Percentiles rank a stretch among this genome's conserved stretches.
These are phyloP conservation scores for Echinosophora koreensis DNA, from an alignment of 306 rosid genomes.

Conservation along the genomic window DNA sequence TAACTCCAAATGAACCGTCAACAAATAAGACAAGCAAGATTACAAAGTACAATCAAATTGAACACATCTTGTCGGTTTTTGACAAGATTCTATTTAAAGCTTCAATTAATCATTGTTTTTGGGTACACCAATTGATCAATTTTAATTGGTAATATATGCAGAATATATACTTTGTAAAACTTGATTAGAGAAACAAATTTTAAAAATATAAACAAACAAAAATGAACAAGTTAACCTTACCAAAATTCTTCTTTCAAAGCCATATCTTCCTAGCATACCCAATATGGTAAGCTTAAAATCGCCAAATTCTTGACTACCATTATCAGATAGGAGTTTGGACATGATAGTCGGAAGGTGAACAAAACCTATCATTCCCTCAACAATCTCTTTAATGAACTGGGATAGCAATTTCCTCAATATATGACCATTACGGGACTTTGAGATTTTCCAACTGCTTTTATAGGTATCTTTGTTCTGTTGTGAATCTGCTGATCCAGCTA, in stretches of 20 bases:
- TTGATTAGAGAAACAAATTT: conserved; percentile 30
- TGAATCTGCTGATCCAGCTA: conserved; percentile 55
- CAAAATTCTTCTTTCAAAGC: conserved; percentile 98
- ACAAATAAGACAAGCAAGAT: conserved; percentile 22
- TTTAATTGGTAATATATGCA: conserved; percentile 15
- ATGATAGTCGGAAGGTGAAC: conserved; percentile 93
- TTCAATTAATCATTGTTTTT: background rate
- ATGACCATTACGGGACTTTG: conserved; percentile 62
- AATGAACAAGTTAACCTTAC: conserved; percentile 52
- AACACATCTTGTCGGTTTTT: conserved; percentile 23
- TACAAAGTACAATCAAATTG: background rate
- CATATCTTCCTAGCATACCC: conserved; percentile 96
- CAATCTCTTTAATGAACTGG: conserved; percentile 90
- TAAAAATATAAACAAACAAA: conserved; percentile 16
- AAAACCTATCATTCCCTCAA: conserved; percentile 96
- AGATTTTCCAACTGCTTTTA: conserved; percentile 81
- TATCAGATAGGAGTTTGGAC: conserved; percentile 95
- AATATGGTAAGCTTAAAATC: conserved; percentile 91
- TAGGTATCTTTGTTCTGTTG: conserved; percentile 57
- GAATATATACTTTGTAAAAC: conserved; percentile 35
- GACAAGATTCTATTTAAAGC: conserved; percentile 25
- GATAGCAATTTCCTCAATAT: conserved; percentile 80
- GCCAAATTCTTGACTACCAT: conserved; percentile 94
- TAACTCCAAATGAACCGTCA: conserved; percentile 8
- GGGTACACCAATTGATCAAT: background rate